phyloP scores from a whole-genome alignment of 2,329 filamentous ascomycete species.

The Hypoxylon sp. region DNA sequence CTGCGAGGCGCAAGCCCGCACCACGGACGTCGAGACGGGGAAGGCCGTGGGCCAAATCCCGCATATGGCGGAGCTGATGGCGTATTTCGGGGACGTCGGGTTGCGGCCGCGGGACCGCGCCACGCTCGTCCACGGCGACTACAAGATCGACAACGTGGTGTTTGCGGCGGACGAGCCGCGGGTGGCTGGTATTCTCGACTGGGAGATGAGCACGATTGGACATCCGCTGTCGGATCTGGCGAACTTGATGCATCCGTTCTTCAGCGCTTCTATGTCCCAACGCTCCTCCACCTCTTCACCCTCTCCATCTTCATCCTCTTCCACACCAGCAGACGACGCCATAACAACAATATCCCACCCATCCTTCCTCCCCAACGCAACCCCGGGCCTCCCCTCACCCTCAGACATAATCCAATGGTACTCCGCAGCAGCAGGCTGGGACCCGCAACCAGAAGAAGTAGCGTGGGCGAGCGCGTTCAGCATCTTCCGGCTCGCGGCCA shows the following conservation, averaged over 20 bases:
- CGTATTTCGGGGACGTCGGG: constrained; percentile 79
- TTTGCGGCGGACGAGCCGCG: constrained; percentile 90
- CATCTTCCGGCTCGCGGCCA: constrained; percentile 72
- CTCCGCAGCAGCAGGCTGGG: constrained; percentile 76
- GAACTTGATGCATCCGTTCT: constrained; percentile 76
- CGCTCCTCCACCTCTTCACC: constrained; percentile 42
- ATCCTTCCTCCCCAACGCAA: constrained; percentile 73
- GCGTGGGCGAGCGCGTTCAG: constrained; percentile 74
- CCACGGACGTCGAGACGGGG: constrained; percentile 82
- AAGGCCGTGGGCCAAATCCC: constrained; percentile 85
- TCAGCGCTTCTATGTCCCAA: constrained; percentile 55
- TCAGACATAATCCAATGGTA: constrained; percentile 77
- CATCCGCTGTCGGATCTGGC: constrained; percentile 92
- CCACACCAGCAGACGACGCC: constrained; percentile 47
- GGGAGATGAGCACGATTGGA: constrained; percentile 99
- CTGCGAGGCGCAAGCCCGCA: constrained; percentile 80
- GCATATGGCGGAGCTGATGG: constrained; percentile 83
- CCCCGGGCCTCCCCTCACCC: constrained; percentile 67
- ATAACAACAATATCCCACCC: constrained; percentile 52
- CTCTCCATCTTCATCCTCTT: too few relatives aligned
- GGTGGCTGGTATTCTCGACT: constrained; percentile 95
- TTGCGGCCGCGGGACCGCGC: constrained; percentile 83
- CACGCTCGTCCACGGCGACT: constrained; percentile 92
- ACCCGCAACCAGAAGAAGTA: constrained; percentile 69
- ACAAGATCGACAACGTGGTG: constrained; percentile 92